phyloP scores from a whole-genome alignment of 2,329 filamentous ascomycete genomes.

The Nemania bipapillata region DNA sequence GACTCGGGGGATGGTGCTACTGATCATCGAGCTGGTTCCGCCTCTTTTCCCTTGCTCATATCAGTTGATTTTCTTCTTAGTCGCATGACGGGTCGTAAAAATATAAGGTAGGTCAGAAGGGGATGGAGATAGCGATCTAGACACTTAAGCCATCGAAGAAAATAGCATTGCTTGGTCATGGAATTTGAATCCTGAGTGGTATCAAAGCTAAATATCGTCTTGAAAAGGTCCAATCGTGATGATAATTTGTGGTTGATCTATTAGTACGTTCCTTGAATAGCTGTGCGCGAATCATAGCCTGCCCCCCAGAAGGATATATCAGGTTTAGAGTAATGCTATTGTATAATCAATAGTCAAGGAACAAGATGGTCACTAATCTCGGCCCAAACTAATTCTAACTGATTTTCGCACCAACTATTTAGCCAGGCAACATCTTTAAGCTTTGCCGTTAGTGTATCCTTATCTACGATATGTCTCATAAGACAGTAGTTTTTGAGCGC shows the following conservation, averaged over 20 bases:
- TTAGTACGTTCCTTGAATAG: not conserved
- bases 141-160: constrained; percentile 4
- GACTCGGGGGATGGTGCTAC: constrained; percentile 45
- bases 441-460: constrained; percentile 42
- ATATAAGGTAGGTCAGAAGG: constrained; percentile 7
- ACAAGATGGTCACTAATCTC: constrained; percentile 43
- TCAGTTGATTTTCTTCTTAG: not conserved
- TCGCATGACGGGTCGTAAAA: constrained; percentile 12
- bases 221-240: constrained; percentile 17
- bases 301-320: not conserved
- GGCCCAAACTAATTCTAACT: constrained; percentile 47
- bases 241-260: not conserved
- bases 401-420: constrained; percentile 50
- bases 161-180: constrained; percentile 17
- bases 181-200: constrained; percentile 13
- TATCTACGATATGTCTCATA: constrained; percentile 44
- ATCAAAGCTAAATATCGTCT: constrained; percentile 18
- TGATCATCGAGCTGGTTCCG: constrained; percentile 39
- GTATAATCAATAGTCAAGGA: constrained; percentile 26
- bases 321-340: not conserved
- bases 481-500: constrained; percentile 46
- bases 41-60: constrained; percentile 6
- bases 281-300: not conserved
- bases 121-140: not conserved
- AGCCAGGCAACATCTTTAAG: constrained; percentile 49